Evolutionary conservation across 345 rosid genomes (phyloP), one percentile per base, ranked within the genome.

Genomic region (Eutrema japonicum): DNA sequence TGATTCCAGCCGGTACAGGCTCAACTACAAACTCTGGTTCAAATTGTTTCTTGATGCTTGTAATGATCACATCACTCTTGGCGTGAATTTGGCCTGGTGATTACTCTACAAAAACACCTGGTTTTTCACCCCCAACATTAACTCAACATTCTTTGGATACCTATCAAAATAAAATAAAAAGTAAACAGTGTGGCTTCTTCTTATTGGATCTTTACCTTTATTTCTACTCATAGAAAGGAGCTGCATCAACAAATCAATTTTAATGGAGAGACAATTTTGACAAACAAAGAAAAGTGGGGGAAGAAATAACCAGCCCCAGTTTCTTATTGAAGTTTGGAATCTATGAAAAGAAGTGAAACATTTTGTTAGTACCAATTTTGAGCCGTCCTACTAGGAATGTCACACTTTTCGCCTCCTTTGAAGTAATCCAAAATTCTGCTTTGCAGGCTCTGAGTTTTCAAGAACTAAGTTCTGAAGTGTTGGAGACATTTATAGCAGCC

Each of bases 91-190:
- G 27, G 83, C 81, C 11, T 95, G 87, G 3, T 84, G 83, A 72
- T 89, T 92, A 70, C 93, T 82, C 82, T 87, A 96, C 77, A 88
- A 72, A 79, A 95, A 92, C 65, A 95, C 97, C 99, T 95, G 74
- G 69, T 65, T 78, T 32, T 40, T 53, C 72, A 68, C 16, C 60
- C 36, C 12, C n/a, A 65, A 50, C 37, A 77, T 57, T 52, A 65
- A 47, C 33, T 49, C 0, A 12, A 57, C 50, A 27, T 58, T 70
- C 66, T 64, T 71, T 22, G 18, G 18, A 52, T 68, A 16, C 10
- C 53, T 53, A 48, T 2, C 53, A 40, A 56, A 33, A 22, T 8
- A 70, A 13, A 48, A 9, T 16, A 10, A 26, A 8, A 52, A 18
- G 14, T 58, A n/a, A 48, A 49, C 37, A 75, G 64, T 73, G 42